Base-by-base conservation (phyloP, 805 yeast genomes). In the Jamesozyma hellenica region DNA sequence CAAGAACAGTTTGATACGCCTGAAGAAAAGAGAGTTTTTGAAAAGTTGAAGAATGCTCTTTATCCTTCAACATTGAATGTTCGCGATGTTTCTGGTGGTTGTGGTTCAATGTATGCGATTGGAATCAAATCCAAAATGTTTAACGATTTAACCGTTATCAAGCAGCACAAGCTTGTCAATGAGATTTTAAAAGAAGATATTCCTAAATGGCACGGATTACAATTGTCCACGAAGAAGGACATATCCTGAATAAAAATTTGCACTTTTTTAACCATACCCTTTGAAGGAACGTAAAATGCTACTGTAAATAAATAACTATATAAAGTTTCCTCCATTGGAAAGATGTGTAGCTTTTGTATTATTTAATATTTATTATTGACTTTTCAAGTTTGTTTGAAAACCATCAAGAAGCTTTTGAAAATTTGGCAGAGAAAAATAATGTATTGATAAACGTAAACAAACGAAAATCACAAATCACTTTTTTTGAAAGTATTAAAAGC, bases 41-140 rank as follows among this genome's bases (percentile, higher is more conserved):
- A 68, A 19, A 75, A 75, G 41, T 65, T 87, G 30, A 52, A 67
- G 10, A 59, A 66, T 18, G 70, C 70, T 40, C 72, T 90, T 35
- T 48, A 65, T 6, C 96, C 98, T 2, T 58, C 63, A 25, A 62
- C 61, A 28, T 64, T 88, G 34, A 68, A 70, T 21, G 96, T 90
- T 6, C 67, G 70, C 47, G 97, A 90, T 56, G 77, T 90, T 8
- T 79, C 92, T 21, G 97, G 90, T 15, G 98, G 98, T 1, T 92
- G 98, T 63, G 98, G 98, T 1, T 87, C 96, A 6, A 92, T 92
- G 98, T 92, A 86, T 64, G 86, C 95, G 35, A 90, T 92, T 37
- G 65, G 70, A 42, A 74, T 92, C 14, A 82, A 78, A 34, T 78
- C 92, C 39, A 69, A 67, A 2, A 66, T 75, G 52, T 92, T 92